Percentiles rank a stretch among this genome's conserved stretches.
phyloP scores from a whole-genome alignment of 129 eudicot genomes.

The Lactuca sativa region DNA sequence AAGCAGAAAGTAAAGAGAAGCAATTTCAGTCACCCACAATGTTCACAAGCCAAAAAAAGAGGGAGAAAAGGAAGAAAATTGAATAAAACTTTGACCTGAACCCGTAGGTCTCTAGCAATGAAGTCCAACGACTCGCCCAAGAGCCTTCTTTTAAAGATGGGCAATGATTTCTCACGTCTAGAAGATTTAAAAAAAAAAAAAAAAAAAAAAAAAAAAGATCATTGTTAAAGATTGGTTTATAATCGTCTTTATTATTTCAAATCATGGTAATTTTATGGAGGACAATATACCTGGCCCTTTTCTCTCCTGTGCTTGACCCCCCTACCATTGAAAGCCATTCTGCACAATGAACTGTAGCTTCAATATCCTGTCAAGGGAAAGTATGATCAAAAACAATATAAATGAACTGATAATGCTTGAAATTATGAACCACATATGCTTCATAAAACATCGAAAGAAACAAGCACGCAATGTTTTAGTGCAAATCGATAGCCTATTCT shows the following conservation, averaged over 20 bases:
- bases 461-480: not conserved
- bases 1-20: too few species aligned
- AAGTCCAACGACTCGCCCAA: conserved; percentile 80
- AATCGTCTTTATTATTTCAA: not conserved
- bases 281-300: conserved; percentile 59
- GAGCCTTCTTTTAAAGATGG: conserved; percentile 88
- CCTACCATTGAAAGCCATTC: conserved; percentile 94
- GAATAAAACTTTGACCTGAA: conserved; percentile 52
- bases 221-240: conserved; percentile 5
- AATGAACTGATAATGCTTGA: conserved; percentile 31
- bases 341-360: conserved; percentile 99
- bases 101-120: conserved; percentile 75
- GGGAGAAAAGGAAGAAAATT: not conserved
- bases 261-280: conserved; percentile 1
- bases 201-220: conserved; percentile 11
- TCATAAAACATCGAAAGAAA: conserved; percentile 9
- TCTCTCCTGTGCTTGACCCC: conserved; percentile 91
- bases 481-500: conserved; percentile 14
- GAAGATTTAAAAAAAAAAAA: conserved; percentile 11
- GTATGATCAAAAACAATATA: conserved; percentile 44
- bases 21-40: too few species aligned
- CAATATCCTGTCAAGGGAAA: conserved; percentile 87
- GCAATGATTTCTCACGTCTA: conserved; percentile 83
- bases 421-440: conserved; percentile 14
- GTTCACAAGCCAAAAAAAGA: not conserved